Evolutionary conservation across 2,329 filamentous ascomycete genomes (phyloP), one percentile per base, ranked within the genome.

Genomic region (Scytalidium lignicola): DNA sequence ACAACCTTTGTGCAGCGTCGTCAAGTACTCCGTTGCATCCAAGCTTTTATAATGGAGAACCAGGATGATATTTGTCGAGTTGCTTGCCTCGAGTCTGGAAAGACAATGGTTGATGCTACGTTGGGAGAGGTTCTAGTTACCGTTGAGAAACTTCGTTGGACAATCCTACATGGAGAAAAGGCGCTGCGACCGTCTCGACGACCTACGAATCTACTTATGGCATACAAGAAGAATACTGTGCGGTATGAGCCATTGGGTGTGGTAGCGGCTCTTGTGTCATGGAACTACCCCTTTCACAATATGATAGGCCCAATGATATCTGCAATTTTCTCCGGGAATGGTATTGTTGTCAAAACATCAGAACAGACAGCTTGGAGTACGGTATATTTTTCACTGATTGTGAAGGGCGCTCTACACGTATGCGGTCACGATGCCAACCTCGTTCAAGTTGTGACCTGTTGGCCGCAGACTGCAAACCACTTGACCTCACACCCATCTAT

Each of bases 221-320:
- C 84, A 70, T 96, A 97, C 71, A 99, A 99, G 77, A 83, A 80
- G 66, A 96, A 96, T 64, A 85, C 84, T 54, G 90, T 99, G 22
- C 74, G 80, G 44, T 99, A 95, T 68, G 91, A 99, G 69, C 92
- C 93, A 13, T 74, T 97, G 18, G 93, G 93, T 15, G 90, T 99
- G 29, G 88, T 99, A 5, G 86, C 90, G 10, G 92, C 93, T 17
- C 85, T 92, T 46, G 90, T 99, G 41, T 93, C 88, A 64, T 99
- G 93, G 93, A 99, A 99, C 73, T 97, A 90, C 65, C 84, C 89
- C 41, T 95, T 97, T 69, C 93, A 99, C 72, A 99, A 99, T 69
- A 76, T 97, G 55, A 81, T 97, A 43, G 90, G 88, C 0, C 93
- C 92, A 13, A 80, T 96, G 57, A 95, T 97, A 64, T 91, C 88